Evolutionary conservation across 306 rosid genomes (phyloP).

Genomic region (Rosa multiflora): DNA sequence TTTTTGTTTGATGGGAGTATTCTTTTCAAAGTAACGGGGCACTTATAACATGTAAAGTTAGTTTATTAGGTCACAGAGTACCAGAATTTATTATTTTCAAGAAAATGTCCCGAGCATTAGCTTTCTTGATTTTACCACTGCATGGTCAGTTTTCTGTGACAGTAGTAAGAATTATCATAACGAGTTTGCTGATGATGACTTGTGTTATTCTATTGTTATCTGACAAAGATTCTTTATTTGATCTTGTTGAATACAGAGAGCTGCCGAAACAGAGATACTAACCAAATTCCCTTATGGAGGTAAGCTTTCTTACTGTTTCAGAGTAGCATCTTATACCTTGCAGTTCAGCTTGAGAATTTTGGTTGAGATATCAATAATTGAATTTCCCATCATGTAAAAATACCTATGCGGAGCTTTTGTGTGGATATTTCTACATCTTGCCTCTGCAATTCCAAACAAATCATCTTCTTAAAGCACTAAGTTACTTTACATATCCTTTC

Average conservation of each 20-base stretch:
- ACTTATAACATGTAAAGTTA: not conserved
- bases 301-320: slow-evolving; percentile 28
- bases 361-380: not conserved
- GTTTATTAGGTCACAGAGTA: not conserved
- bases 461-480: not conserved
- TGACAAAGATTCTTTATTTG: slow-evolving; percentile 16
- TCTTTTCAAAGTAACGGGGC: not conserved
- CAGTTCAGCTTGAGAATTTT: not conserved
- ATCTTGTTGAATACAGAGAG: slow-evolving; percentile 59
- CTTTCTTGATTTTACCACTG: not conserved
- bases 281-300: slow-evolving; percentile 83
- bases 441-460: not conserved
- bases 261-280: slow-evolving; percentile 83
- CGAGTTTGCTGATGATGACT: not conserved
- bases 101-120: not conserved
- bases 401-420: not conserved
- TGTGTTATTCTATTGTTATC: slow-evolving; percentile 1
- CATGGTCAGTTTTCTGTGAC: not conserved
- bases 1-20: not conserved
- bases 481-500: slow-evolving; percentile 28
- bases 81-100: not conserved
- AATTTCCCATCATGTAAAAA: not conserved
- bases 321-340: slow-evolving; percentile 4
- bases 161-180: not conserved
- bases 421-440: not conserved